Conservation (phyloP, 1,284 basidiomycete species). For the Gymnopus androsaceus region DNA sequence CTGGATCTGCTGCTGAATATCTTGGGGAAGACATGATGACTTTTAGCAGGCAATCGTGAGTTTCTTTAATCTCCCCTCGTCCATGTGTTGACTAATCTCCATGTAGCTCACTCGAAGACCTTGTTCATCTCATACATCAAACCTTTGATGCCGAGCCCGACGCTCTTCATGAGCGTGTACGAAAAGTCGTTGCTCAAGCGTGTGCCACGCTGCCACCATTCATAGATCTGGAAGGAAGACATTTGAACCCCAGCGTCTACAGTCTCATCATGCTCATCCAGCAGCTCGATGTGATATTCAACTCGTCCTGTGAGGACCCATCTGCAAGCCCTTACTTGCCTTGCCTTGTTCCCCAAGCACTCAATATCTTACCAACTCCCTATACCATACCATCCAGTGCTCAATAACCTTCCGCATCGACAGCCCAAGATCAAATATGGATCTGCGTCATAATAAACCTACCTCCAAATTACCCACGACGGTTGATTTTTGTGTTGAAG, state of each 20-base stretch:
- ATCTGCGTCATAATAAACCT: not conserved
- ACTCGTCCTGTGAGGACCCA: not conserved
- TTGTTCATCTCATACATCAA: not conserved
- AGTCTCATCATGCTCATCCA: not conserved
- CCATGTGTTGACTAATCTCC: not conserved
- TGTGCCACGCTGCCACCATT: not conserved
- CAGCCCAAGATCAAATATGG: not conserved
- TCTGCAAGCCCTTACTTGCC: not conserved
- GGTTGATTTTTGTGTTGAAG: not conserved
- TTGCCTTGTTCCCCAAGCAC: no score
- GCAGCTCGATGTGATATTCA: constrained; percentile 3
- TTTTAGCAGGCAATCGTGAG: not conserved
- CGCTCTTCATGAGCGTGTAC: not conserved
- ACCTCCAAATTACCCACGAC: not conserved
- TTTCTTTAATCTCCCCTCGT: not conserved
- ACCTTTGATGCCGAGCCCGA: not conserved
- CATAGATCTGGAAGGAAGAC: not conserved
- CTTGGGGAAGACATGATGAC: not conserved
- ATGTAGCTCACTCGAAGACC: not conserved
- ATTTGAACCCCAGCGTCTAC: not conserved
- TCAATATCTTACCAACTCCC: not conserved
- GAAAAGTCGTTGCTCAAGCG: not conserved
- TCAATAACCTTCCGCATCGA: not conserved
- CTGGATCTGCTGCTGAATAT: not conserved
- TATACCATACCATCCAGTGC: not conserved